phyloP scores from a whole-genome alignment of 768 basidiomycete genomes.

The Termitomyces sp. region DNA sequence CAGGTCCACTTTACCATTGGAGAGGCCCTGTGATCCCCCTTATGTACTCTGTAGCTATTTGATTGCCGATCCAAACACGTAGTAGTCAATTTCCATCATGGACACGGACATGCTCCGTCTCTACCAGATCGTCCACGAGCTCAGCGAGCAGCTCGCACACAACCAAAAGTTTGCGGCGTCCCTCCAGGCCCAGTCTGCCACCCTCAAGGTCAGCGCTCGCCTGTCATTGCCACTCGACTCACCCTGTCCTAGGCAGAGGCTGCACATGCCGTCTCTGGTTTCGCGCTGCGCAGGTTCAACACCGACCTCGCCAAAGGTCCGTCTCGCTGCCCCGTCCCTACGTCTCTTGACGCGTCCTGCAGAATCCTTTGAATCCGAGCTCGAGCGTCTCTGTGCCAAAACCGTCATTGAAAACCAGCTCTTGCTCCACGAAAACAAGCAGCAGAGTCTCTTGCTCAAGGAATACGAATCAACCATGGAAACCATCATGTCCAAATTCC shows the following conservation, averaged over 20 bases:
- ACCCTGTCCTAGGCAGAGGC: slow-evolving; percentile 59
- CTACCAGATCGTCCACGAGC: slow-evolving; percentile 77
- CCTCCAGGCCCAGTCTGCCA: slow-evolving; percentile 62
- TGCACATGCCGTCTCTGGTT: slow-evolving; percentile 63
- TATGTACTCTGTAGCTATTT: neutral
- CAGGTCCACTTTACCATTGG: slow-evolving; percentile 65
- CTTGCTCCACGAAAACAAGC: slow-evolving; percentile 91
- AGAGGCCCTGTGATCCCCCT: slow-evolving; percentile 19
- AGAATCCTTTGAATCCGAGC: slow-evolving; percentile 92
- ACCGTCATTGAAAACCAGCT: slow-evolving; percentile 93
- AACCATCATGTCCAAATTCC: slow-evolving; percentile 94
- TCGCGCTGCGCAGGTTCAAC: slow-evolving; percentile 79
- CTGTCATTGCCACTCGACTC: no score
- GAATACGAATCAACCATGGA: slow-evolving; percentile 96
- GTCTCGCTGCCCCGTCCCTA: slow-evolving; percentile 2
- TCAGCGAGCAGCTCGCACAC: slow-evolving; percentile 75
- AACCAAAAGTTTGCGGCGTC: slow-evolving; percentile 73
- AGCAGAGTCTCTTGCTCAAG: slow-evolving; percentile 80
- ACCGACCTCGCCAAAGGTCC: slow-evolving; percentile 81
- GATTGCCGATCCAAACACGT: neutral
- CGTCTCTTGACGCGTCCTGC: slow-evolving; percentile 10
- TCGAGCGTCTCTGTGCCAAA: slow-evolving; percentile 86
- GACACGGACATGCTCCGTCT: slow-evolving; percentile 69
- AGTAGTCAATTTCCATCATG: slow-evolving; percentile 25
- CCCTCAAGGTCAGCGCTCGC: slow-evolving; percentile 60